Evolutionary conservation across 257 asterid species (phyloP).

Genomic region (Craterostigma plantagineum): DNA sequence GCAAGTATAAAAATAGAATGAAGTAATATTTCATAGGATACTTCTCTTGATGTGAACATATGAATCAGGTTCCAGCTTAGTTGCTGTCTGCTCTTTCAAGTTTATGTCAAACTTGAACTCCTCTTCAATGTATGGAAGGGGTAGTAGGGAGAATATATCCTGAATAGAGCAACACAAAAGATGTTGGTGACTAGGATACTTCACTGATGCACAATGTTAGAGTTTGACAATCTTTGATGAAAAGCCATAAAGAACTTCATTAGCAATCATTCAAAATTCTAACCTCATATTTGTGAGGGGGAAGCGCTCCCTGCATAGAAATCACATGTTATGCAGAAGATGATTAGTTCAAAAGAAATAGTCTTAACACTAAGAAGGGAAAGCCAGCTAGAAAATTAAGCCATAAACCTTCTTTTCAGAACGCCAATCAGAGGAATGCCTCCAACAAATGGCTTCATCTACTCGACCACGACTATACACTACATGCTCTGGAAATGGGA

Average conservation of each 20-base stretch:
- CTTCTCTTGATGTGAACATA: conserved; percentile 68
- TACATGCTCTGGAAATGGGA: conserved; percentile 65
- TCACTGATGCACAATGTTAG: too few species aligned
- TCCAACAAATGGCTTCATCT: conserved; percentile 80
- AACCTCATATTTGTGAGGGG: too few species aligned
- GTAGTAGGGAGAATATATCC: conserved; percentile 55
- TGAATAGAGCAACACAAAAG: conserved; percentile 15
- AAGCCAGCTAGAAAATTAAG: conserved; percentile 8
- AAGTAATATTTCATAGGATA: conserved; percentile 30
- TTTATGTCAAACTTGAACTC: conserved; percentile 66
- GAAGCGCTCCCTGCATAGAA: too few species aligned
- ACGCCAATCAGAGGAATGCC: conserved; percentile 51
- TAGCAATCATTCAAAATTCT: too few species aligned
- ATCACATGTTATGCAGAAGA: too few species aligned
- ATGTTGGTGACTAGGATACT: too few species aligned
- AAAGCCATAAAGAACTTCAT: too few species aligned
- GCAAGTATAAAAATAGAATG: not conserved
- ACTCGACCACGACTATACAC: conserved; percentile 35
- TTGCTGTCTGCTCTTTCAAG: conserved; percentile 42
- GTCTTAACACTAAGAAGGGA: not conserved
- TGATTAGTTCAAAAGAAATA: too few species aligned
- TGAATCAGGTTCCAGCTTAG: conserved; percentile 43
- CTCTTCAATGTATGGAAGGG: conserved; percentile 48
- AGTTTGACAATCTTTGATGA: too few species aligned
- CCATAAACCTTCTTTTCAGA: conserved; percentile 41